These are phyloP conservation scores for Barnettozyma pratensis DNA, from an alignment of 805 yeast species.

Conservation along the genomic window DNA sequence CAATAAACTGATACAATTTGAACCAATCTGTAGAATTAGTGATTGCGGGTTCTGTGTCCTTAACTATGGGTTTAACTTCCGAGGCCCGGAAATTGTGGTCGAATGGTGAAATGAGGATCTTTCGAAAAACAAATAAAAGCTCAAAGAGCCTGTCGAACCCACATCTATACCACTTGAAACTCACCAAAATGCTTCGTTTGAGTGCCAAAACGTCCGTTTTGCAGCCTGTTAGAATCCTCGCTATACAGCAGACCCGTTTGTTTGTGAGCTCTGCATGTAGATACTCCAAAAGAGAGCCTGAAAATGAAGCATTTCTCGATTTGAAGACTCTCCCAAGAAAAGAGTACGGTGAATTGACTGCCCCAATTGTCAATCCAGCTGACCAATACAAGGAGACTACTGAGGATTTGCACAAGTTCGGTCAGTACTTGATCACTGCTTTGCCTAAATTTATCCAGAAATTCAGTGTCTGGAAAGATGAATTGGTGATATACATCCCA, in stretches of 20 bases:
- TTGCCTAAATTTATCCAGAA: slow-evolving; percentile 80
- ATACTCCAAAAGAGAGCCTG: not conserved
- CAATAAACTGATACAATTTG: not conserved
- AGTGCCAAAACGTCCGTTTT: not conserved
- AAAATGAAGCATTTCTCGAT: slow-evolving; percentile 9
- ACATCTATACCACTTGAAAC: no score
- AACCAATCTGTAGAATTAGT: no score
- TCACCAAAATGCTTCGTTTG: slow-evolving; percentile 4
- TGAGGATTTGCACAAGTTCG: slow-evolving; percentile 77
- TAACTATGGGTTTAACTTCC: no score
- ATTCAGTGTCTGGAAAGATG: slow-evolving; percentile 89
- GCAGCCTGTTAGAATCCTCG: not conserved
- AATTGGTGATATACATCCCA: slow-evolving; percentile 67
- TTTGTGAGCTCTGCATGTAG: not conserved
- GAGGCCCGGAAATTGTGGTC: no score
- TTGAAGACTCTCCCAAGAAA: slow-evolving; percentile 21
- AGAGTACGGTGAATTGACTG: slow-evolving; percentile 20
- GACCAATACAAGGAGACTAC: slow-evolving; percentile 62
- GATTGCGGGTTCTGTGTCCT: no score
- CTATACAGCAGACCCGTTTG: not conserved
- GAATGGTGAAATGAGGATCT: no score
- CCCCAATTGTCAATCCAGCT: slow-evolving; percentile 60
- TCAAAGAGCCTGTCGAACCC: no score
- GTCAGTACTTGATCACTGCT: slow-evolving; percentile 69
- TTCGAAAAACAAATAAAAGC: not conserved